Percentiles rank a stretch among this genome's conserved stretches.
Evolutionary conservation across 805 yeast species (phyloP).

Genomic region (Candida nitratophila): DNA sequence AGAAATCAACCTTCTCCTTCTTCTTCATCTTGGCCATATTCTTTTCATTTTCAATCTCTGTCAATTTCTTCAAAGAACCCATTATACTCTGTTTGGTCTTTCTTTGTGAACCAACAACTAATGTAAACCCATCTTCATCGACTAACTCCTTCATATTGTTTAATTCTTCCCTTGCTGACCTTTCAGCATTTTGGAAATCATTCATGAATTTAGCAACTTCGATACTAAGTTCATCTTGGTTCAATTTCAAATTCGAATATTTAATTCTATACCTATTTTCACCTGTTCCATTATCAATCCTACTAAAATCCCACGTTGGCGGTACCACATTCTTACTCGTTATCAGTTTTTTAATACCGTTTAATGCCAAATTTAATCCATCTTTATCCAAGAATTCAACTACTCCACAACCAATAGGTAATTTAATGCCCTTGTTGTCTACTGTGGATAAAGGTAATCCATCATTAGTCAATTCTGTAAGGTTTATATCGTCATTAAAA

Average conservation of each 20-base stretch:
- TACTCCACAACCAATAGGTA: constrained; percentile 71
- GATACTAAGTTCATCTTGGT: constrained; percentile 30
- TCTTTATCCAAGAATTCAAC: constrained; percentile 69
- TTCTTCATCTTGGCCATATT: constrained; percentile 49
- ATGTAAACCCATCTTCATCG: constrained; percentile 91
- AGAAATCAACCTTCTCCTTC: constrained; percentile 84
- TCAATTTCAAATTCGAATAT: constrained; percentile 15
- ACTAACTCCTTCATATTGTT: constrained; percentile 53
- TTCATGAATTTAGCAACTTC: constrained; percentile 55
- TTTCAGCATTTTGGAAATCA: constrained; percentile 66
- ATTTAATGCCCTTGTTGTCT: constrained; percentile 34
- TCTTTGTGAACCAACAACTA: constrained; percentile 82
- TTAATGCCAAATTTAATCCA: constrained; percentile 56
- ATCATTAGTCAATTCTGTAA: constrained; percentile 43
- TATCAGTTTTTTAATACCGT: constrained; percentile 48
- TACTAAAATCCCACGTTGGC: background rate
- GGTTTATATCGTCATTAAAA: constrained; percentile 40
- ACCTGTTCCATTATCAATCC: constrained; percentile 22
- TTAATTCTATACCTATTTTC: constrained; percentile 34
- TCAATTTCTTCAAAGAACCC: constrained; percentile 35
- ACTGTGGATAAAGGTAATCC: constrained; percentile 7
- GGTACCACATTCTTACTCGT: constrained; percentile 27
- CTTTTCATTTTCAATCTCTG: constrained; percentile 23
- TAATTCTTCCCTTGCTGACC: constrained; percentile 47
- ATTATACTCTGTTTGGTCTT: constrained; percentile 69